Conservation (phyloP, 768 basidiomycete genomes). For the Pholiota microspora region DNA sequence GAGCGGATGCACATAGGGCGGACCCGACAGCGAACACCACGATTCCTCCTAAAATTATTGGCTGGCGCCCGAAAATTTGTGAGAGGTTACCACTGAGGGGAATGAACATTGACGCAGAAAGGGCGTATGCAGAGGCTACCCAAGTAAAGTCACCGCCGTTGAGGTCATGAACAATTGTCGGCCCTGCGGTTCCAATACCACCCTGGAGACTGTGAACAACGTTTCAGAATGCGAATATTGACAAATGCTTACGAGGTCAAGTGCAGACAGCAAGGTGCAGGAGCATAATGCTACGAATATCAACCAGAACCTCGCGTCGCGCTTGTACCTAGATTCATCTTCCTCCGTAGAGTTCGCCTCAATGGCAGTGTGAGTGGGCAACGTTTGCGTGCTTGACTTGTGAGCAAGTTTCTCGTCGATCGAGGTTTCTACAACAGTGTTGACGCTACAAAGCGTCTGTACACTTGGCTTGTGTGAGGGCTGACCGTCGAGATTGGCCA, state of each 20-base stretch:
- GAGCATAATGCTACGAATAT: slow-evolving; percentile 13
- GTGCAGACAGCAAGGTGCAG: slow-evolving; percentile 13
- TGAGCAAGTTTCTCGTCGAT: background rate
- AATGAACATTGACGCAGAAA: slow-evolving; percentile 39
- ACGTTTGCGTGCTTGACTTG: background rate
- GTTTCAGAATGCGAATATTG: background rate
- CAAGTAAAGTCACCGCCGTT: slow-evolving; percentile 39
- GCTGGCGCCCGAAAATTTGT: slow-evolving; percentile 37
- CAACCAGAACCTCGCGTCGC: slow-evolving; percentile 10
- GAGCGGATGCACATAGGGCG: slow-evolving; percentile 40
- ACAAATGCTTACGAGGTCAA: slow-evolving; percentile 16
- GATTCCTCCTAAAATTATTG: slow-evolving; percentile 28
- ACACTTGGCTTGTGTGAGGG: background rate
- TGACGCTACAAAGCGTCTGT: background rate
- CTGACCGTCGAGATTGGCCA: too few species aligned
- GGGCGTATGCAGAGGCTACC: slow-evolving; percentile 43
- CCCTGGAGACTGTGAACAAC: background rate
- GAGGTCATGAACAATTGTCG: slow-evolving; percentile 38
- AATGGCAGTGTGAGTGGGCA: background rate
- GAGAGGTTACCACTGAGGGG: slow-evolving; percentile 37
- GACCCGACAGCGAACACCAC: slow-evolving; percentile 39
- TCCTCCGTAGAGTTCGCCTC: background rate
- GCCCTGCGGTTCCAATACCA: slow-evolving; percentile 34
- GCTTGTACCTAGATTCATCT: background rate
- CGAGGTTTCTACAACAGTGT: background rate